Conservation (phyloP, 1,284 basidiomycete genomes). For the Neolentinus lepideus region DNA sequence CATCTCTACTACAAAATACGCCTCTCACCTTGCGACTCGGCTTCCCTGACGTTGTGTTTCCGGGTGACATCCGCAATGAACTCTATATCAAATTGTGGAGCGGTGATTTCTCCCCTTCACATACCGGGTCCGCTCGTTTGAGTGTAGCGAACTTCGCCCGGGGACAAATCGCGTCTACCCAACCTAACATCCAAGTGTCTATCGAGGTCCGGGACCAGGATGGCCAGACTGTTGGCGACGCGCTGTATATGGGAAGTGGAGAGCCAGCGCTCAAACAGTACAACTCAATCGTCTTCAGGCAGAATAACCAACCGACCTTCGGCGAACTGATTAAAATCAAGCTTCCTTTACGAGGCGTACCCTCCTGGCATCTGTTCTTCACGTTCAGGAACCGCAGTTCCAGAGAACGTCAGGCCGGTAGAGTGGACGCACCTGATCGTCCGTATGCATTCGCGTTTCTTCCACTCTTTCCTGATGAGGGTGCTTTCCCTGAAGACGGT, state of each 20-base stretch:
- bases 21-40: constrained; percentile 86
- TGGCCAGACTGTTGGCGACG: constrained; percentile 68
- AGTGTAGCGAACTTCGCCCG: constrained; percentile 59
- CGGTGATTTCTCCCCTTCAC: constrained; percentile 68
- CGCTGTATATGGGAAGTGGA: constrained; percentile 81
- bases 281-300: constrained; percentile 85
- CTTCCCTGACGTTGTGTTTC: constrained; percentile 95
- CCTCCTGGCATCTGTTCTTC: constrained; percentile 90
- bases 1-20: constrained; percentile 78
- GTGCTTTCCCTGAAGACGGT: constrained; percentile 87
- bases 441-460: constrained; percentile 93
- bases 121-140: constrained; percentile 41
- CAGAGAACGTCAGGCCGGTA: constrained; percentile 36
- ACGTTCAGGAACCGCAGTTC: constrained; percentile 81
- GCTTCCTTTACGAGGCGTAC: constrained; percentile 62
- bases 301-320: constrained; percentile 83
- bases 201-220: constrained; percentile 80
- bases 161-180: constrained; percentile 41
- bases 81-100: constrained; percentile 93
- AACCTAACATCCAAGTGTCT: constrained; percentile 83
- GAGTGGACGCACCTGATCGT: constrained; percentile 46
- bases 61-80: constrained; percentile 89
- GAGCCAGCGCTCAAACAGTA: constrained; percentile 78
- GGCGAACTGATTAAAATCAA: constrained; percentile 90
- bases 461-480: constrained; percentile 76